phyloP scores from a whole-genome alignment of 257 asterid species.

The Forsythia viridissima region DNA sequence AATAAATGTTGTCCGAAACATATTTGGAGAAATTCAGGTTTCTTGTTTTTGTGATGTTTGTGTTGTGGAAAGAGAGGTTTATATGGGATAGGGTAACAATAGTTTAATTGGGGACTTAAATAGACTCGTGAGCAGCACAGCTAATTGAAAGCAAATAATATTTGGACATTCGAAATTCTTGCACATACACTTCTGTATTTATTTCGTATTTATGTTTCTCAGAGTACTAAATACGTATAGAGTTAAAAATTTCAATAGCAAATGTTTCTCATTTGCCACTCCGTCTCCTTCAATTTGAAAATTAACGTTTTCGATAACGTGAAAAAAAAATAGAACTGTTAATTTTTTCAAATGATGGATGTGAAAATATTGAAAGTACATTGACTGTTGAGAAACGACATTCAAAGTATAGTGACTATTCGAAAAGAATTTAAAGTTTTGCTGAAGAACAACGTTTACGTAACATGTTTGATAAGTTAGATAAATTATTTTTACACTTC shows the following conservation, averaged over 20 bases:
- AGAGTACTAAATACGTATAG: not conserved
- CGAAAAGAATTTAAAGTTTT: not conserved
- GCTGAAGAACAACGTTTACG: too few species aligned
- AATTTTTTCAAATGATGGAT: too few species aligned
- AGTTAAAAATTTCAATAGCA: too few species aligned
- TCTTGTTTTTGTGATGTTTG: not conserved
- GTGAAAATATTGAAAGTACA: too few species aligned
- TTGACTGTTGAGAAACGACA: not conserved
- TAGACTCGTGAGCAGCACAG: constrained; percentile 48
- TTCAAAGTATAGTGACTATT: not conserved
- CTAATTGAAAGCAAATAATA: constrained; percentile 24
- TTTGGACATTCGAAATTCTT: not conserved
- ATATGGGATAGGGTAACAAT: constrained; percentile 14
- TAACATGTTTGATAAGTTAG: not conserved
- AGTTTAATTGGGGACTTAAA: constrained; percentile 40
- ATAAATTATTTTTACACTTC: too few species aligned
- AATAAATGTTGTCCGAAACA: constrained; percentile 21
- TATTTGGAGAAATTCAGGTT: constrained; percentile 23
- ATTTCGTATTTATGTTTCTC: not conserved
- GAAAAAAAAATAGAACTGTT: too few species aligned
- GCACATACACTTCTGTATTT: not conserved
- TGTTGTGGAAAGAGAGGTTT: constrained; percentile 4
- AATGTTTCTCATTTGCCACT: too few species aligned
- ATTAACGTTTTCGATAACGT: not conserved
- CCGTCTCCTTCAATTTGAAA: not conserved